Evolutionary conservation across 768 basidiomycete genomes (phyloP), one percentile per base, ranked within the genome.

Genomic region (Calocybe cyanea): DNA sequence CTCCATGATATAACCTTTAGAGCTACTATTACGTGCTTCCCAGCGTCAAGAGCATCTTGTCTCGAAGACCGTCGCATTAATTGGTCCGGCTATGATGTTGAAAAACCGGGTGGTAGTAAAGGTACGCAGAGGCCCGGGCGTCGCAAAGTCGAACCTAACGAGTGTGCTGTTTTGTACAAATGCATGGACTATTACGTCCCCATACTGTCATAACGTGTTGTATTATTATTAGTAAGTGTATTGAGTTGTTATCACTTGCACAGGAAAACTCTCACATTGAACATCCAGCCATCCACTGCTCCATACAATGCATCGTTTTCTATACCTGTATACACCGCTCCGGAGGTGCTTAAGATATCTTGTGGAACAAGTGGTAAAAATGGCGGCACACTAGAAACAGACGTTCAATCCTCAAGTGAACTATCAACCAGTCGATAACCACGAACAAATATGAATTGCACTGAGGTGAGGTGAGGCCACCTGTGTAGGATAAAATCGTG

Each of bases 81-180:
- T 53, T 2, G 57, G 57, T 3, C 60, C 57, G 17, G 53, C 57
- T 23, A 61, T 49, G 15, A 61, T 59, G 38, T 63, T 60, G 50
- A 63, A 63, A 37, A 64, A 61, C 3, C 63, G 50, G 10, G 63
- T 64, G 0, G 61, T 64, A 10, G 63, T 42, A 43, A 61, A 61
- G 21, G 58, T 64, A 20, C 61, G 55, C 36, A 59, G 51, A 7
- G 49, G 38, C 21, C 58, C 53, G 9, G 63, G 59, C 19, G 54
- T 48, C 6, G 59, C 55, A 37, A 64, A 64, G 40, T 64, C 63
- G 41, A 55, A 61, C 39, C 61, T 46, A 28, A 61, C 60, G 2
- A 64, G 48, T 1, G 57, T 59, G 32, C 55, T 55, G 24, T 48
- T 59, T 24, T 46, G n/a, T 20, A 61, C 52, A 48, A 60, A 53